Evolutionary conservation across 1,284 basidiomycete species (phyloP).

Genomic region (Sparassis latifolia): DNA sequence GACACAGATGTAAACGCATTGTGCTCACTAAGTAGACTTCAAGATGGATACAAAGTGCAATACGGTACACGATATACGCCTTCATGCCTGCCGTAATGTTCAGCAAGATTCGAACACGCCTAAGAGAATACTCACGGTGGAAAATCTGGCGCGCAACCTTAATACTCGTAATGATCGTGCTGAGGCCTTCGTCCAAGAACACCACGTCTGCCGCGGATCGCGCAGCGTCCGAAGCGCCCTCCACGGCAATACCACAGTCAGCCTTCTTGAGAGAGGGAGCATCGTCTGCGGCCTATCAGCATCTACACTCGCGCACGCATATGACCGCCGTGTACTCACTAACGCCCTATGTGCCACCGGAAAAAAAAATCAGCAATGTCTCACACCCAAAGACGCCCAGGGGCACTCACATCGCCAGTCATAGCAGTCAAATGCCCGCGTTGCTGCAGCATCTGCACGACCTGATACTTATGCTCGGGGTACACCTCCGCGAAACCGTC

Average conservation of each 20-base stretch:
- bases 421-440: constrained; percentile 8
- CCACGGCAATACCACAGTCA: constrained; percentile 7
- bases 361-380: not conserved
- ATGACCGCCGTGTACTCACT: not conserved
- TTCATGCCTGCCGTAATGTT: constrained; percentile 2
- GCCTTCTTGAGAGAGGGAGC: constrained; percentile 8
- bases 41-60: constrained; percentile 8
- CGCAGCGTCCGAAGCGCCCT: constrained; percentile 7
- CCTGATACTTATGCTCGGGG: constrained; percentile 10
- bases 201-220: constrained; percentile 7
- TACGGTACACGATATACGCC: constrained; percentile 8
- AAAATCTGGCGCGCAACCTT: constrained; percentile 10
- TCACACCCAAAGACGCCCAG: not conserved
- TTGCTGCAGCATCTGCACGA: constrained; percentile 8
- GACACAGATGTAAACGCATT: not conserved
- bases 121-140: constrained; percentile 1
- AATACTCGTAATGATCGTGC: constrained; percentile 9
- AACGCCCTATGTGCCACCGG: not conserved
- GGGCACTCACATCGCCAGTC: constrained; percentile 6
- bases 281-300: not conserved
- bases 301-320: not conserved
- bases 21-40: constrained; percentile 5
- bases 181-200: constrained; percentile 8
- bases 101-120: not conserved
- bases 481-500: constrained; percentile 9